phyloP scores from a whole-genome alignment of 1,139 yeast genomes.

The Eremothecium gossypii region DNA sequence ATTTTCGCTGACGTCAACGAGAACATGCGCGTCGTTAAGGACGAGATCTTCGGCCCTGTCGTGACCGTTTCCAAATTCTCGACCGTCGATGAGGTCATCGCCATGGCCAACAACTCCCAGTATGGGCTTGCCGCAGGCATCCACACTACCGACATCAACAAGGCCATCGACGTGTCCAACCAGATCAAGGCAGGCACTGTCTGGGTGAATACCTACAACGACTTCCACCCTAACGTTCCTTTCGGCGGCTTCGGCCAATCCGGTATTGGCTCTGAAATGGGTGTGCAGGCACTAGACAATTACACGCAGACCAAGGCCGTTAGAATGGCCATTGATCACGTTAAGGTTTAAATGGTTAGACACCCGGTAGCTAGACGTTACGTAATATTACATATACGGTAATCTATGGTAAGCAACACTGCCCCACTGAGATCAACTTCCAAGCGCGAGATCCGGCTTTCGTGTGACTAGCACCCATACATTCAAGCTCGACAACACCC shows the following conservation, averaged over 20 bases:
- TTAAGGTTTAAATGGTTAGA: not conserved
- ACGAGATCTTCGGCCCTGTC: constrained; percentile 81
- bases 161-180: constrained; percentile 49
- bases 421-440: too few species aligned
- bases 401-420: too few species aligned
- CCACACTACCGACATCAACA: constrained; percentile 50
- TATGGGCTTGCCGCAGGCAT: constrained; percentile 73
- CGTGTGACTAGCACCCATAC: not conserved
- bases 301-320: constrained; percentile 60
- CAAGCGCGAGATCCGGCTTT: not conserved
- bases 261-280: constrained; percentile 71
- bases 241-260: constrained; percentile 59
- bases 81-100: constrained; percentile 53
- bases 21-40: constrained; percentile 56
- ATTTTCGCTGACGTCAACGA: constrained; percentile 66
- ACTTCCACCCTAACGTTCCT: constrained; percentile 47
- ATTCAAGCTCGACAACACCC: not conserved
- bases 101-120: constrained; percentile 51
- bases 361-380: too few species aligned
- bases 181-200: constrained; percentile 62
- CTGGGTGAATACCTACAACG: constrained; percentile 50
- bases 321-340: constrained; percentile 9
- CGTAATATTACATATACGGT: too few species aligned
- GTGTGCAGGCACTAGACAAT: constrained; percentile 56
- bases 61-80: constrained; percentile 57